These are phyloP conservation scores for Claviceps purpurea DNA, from an alignment of 2,329 filamentous ascomycete species.

Conservation along the genomic window DNA sequence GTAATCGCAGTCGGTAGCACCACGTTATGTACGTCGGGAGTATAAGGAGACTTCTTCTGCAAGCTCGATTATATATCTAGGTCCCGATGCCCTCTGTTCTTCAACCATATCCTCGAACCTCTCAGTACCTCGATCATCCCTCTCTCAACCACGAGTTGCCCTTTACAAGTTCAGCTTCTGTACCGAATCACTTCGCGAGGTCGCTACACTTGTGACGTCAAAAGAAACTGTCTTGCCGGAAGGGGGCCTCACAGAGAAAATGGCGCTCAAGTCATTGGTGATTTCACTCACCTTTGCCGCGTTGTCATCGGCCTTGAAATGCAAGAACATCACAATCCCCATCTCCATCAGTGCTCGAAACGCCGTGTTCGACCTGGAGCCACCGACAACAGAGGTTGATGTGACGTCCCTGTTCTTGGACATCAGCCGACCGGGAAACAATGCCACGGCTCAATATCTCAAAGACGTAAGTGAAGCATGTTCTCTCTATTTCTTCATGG, in stretches of 20 bases:
- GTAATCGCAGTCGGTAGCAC: background rate
- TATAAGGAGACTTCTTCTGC: background rate
- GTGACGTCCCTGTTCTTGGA: conserved; percentile 41
- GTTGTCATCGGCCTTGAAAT: conserved; percentile 22
- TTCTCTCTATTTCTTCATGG: background rate
- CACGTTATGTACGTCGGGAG: background rate
- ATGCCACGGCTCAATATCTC: conserved; percentile 32
- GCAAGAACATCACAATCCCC: conserved; percentile 40
- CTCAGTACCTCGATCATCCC: background rate
- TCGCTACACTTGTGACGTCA: background rate
- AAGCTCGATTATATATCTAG: too few species aligned
- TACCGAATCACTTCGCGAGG: background rate
- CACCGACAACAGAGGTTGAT: conserved; percentile 39
- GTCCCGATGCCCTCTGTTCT: background rate
- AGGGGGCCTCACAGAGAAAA: background rate
- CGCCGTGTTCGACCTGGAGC: conserved; percentile 34
- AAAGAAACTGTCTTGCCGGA: too few species aligned
- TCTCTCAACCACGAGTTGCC: too few species aligned
- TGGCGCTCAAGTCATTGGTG: conserved; percentile 1
- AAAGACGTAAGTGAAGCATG: conserved; percentile 21
- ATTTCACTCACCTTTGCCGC: conserved; percentile 14
- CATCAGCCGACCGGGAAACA: conserved; percentile 32
- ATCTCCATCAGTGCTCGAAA: conserved; percentile 41
- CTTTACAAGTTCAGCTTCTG: background rate
- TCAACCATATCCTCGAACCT: background rate